Evolutionary conservation across 805 yeast species (phyloP), one percentile per base, ranked within the genome.

Genomic region (Vanderwaltozyma polyspora): DNA sequence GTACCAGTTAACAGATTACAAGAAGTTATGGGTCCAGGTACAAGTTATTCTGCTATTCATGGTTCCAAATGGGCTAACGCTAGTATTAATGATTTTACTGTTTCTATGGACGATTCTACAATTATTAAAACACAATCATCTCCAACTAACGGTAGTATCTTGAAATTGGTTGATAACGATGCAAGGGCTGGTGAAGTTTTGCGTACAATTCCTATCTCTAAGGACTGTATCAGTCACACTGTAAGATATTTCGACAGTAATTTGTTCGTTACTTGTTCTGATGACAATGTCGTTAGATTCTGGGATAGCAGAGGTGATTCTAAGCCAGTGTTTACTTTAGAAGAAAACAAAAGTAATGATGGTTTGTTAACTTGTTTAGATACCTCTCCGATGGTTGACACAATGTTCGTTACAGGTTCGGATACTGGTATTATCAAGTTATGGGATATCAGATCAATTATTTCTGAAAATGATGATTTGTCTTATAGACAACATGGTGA

Each of bases 391-490:
- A 33, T 44, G 4, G 33, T 51, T 4, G 51, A 49, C 13, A 45
- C 50, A 5, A 22, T 54, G 14, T 52, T 55, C 30, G 42, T 49
- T n/a, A 46, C 55, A 4, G 62, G 62, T 28, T 40, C 55, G 3
- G 42, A 38, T 21, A 43, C 45, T 4, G 60, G 60, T 28, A 39
- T 39, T 18, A 40, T 55, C 28, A 54, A 52, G 25, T 30, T 55
- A 21, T 57, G 58, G 58, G 60, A 57, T 34, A 27, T 51, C n/a
- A 48, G 60, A 35, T 40, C 50, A 4, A 38, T 48, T 7, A 31
- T 41, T 19, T 51, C 48, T 19, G 33, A 22, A 25, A 28, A 19
- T 17, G 36, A 35, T 25, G 33, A 29, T 17, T 25, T 19, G 2
- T 25, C 32, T 2, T 34, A 28, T 16, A 41, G 43, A 25, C 43